Evolutionary conservation across 225 moss, liverwort and hornwort species (phyloP).

Genomic region (Antitrichia curtipendula): DNA sequence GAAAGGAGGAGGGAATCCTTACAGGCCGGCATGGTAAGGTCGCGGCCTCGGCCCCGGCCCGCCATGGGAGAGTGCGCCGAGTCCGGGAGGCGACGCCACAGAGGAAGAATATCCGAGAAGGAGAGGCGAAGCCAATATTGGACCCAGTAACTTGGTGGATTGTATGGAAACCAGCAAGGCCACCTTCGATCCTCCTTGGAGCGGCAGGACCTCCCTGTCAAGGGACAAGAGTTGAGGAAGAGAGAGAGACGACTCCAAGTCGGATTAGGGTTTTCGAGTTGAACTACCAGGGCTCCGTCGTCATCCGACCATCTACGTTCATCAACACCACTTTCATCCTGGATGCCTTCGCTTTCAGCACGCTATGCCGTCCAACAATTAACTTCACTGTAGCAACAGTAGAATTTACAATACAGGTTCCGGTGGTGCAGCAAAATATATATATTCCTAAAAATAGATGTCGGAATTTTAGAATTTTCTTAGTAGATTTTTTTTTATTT

Average conservation of each 20-base stretch:
- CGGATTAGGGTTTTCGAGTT: constrained; percentile 1
- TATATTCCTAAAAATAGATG: no score
- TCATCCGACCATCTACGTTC: neutral
- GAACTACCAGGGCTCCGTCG: neutral
- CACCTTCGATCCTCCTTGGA: neutral
- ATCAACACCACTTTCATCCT: neutral
- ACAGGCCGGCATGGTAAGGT: constrained; percentile 60
- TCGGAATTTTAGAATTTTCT: neutral
- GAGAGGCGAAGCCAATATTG: neutral
- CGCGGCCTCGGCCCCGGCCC: constrained; percentile 59
- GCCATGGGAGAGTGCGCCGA: constrained; percentile 26
- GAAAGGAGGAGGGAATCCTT: neutral
- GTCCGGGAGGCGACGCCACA: neutral
- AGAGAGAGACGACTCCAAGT: neutral
- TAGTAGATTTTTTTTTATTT: neutral
- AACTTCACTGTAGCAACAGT: neutral
- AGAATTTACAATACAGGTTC: neutral
- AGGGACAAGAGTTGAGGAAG: neutral
- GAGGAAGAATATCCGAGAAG: neutral
- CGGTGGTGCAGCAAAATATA: neutral
- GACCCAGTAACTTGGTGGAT: neutral
- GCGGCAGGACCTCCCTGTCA: neutral
- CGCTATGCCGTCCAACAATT: neutral
- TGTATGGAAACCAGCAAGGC: neutral
- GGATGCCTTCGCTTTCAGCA: no score